phyloP scores from a whole-genome alignment of 1,284 basidiomycete genomes.

The Trichosporon ovoides region DNA sequence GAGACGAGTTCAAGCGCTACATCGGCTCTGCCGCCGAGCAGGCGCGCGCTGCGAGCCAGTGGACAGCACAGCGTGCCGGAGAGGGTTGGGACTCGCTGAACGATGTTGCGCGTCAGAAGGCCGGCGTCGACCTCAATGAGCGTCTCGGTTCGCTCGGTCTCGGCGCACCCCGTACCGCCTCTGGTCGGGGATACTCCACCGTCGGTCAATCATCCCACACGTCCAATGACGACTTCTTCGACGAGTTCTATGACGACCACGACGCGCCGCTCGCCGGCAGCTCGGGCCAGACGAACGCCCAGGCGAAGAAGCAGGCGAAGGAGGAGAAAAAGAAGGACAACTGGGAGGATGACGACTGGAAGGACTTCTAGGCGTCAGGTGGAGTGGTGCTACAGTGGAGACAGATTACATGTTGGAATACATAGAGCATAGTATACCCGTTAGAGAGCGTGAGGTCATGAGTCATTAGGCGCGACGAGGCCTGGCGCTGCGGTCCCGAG shows the following conservation, averaged over 20 bases:
- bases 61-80: conserved; percentile 35
- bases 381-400: background rate
- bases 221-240: conserved; percentile 39
- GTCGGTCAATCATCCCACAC: conserved; percentile 11
- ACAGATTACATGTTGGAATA: conserved; percentile 6
- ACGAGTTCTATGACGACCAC: conserved; percentile 14
- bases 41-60: conserved; percentile 34
- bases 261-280: background rate
- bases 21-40: conserved; percentile 23
- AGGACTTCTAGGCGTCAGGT: conserved; percentile 31
- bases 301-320: conserved; percentile 7
- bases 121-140: conserved; percentile 47
- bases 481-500: conserved; percentile 32
- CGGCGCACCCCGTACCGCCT: conserved; percentile 12
- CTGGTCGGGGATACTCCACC: conserved; percentile 16
- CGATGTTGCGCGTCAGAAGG: conserved; percentile 39
- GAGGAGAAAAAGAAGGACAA: conserved; percentile 29
- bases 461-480: conserved; percentile 16
- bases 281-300: background rate
- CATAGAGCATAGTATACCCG: background rate
- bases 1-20: conserved; percentile 37
- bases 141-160: conserved; percentile 42
- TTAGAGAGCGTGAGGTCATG: background rate
- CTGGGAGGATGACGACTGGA: conserved; percentile 42
- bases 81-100: conserved; percentile 45